These are phyloP conservation scores for Yamadazyma atmosphaerica DNA, from an alignment of 1,139 yeast genomes.

Conservation along the genomic window DNA sequence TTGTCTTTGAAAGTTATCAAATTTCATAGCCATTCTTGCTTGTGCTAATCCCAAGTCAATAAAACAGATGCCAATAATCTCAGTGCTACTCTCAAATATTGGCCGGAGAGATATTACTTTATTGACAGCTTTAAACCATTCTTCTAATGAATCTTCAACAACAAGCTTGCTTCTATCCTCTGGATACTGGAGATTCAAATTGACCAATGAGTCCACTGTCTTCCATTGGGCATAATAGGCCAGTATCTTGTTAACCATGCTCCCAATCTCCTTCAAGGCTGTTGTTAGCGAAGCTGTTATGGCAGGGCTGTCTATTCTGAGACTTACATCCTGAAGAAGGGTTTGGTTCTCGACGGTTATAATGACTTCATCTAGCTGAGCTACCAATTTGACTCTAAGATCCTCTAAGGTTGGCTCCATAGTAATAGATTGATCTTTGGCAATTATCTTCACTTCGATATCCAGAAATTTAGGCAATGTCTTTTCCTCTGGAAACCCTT, in stretches of 20 bases:
- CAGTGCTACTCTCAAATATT: conserved; percentile 52
- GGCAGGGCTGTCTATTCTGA: not conserved
- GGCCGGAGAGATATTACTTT: conserved; percentile 47
- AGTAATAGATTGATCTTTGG: conserved; percentile 44
- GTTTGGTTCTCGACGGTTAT: conserved; percentile 16
- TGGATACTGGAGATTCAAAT: conserved; percentile 25
- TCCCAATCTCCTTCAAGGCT: conserved; percentile 20
- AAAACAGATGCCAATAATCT: conserved; percentile 42
- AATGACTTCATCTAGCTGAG: conserved; percentile 14
- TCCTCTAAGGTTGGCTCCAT: conserved; percentile 31
- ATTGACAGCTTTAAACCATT: conserved; percentile 50
- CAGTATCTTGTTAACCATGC: conserved; percentile 23
- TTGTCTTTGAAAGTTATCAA: conserved; percentile 57
- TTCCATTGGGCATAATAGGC: conserved; percentile 53
- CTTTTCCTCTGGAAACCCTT: no score
- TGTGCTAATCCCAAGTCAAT: conserved; percentile 56
- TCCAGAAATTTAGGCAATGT: not conserved
- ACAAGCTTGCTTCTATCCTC: conserved; percentile 23
- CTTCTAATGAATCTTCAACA: conserved; percentile 29
- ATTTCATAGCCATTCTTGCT: conserved; percentile 52
- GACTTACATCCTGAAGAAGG: conserved; percentile 4
- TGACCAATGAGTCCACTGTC: conserved; percentile 62
- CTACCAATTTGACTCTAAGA: conserved; percentile 20
- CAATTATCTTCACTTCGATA: conserved; percentile 29
- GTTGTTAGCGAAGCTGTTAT: conserved; percentile 2